Base-by-base conservation (phyloP, 2,329 filamentous ascomycete species). In the Fusarium robinianum region DNA sequence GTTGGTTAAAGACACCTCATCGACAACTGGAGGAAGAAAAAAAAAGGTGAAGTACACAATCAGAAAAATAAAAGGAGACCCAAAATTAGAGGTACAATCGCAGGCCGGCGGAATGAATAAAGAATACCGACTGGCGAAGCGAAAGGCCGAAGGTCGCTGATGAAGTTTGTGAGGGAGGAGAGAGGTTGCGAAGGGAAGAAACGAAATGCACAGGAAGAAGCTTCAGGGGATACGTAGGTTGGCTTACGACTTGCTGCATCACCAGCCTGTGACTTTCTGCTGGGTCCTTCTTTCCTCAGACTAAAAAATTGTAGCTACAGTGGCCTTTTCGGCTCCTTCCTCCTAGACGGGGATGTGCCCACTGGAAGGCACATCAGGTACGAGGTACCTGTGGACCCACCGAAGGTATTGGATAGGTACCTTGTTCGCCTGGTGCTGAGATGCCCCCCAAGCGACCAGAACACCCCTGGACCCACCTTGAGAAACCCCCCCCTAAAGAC, bases 281-380 rank as follows among this genome's bases (percentile, higher is more conserved):
- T n/a, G n/a, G n/a, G n/a, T n/a, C 18, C n/a, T 23, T 26, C 29
- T 14, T 22, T 14, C 35, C 25, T 23, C 7, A 16, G 14, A 12
- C 39, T 33, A 45, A 56, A 56, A 61, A 66, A 60, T 63, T 67
- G 65, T 67, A 67, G 65, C 65, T 68, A 67, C 65, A 67, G 64
- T 68, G 66, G 66, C 66, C 66, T 68, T 50, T 66, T 65, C 60
- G 47, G 45, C 37, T 55, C 18, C 31, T 45, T 49, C 49, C 52
- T 38, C 41, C 33, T 34, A 22, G 26, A 19, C 22, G 17, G 34
- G 23, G 27, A 16, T 27, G 14, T 21, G 16, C n/a, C n/a, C n/a
- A n/a, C n/a, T 7, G 17, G 26, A 17, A 45, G 9, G 35, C 30
- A 38, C 43, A 33, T 36, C 24, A 17, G 8, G 25, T 7, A 4